Base-by-base conservation (phyloP, 139 green algal genomes). In the Pleodorina starrii region DNA sequence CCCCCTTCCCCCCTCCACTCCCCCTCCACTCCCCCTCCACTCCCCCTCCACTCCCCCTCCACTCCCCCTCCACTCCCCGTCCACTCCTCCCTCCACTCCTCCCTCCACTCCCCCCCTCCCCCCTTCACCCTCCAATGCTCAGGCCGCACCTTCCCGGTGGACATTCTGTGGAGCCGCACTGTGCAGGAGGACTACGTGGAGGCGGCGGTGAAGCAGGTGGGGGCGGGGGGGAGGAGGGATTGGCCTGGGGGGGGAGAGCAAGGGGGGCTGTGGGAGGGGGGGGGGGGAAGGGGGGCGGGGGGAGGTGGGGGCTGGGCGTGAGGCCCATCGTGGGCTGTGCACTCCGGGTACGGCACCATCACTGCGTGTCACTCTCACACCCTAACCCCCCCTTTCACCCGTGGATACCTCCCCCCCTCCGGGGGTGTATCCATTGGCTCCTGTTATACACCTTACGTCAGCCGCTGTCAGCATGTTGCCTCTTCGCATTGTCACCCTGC, bases 101-200 rank as follows among this genome's bases (percentile, higher is more conserved):
- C 59, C n/a, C n/a, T n/a, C n/a, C n/a, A n/a, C n/a, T 42, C 38
- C 27, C 79, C 40, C 57, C 38, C n/a, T n/a, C 5, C 79, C 79
- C 25, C 7, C 54, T 25, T 27, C 54, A 66, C 54, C 54, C 54
- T 25, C 29, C 5, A n/a, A n/a, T n/a, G n/a, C 46, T 29, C 79
- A 86, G 42, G 73, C 7, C 94, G 98, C 80, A 99, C 98, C 32
- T 99, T 99, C 95, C 98, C 98, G 4, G 98, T 99, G 29, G 97
- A 99, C 69, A 92, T 95, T 5, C 86, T 99, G 82, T 99, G 97
- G 93, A 97, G 92, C 87, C 97, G 98, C 71, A 97, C 95, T 36
- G 94, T 94, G 0, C 95, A 98, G 92, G 97, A 99, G 93, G 98
- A 99, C 93, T 99, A 99, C 54, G 97, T 99, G 71, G 96, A 99